Conservation (phyloP, 2,329 filamentous ascomycete species). For the Colletotrichum falcatum region DNA sequence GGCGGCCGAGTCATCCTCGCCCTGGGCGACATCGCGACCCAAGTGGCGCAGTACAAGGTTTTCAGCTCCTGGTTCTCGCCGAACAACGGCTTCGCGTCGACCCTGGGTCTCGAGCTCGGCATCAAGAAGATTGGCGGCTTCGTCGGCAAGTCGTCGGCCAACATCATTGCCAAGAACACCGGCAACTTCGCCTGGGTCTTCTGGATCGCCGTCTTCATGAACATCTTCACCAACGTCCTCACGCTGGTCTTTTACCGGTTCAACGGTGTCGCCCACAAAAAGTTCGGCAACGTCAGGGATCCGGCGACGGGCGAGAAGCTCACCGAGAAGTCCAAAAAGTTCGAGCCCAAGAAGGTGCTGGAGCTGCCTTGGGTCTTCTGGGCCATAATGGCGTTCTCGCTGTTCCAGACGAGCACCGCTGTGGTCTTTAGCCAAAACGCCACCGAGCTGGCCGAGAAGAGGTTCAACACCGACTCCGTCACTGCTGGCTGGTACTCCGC, state of each 20-base stretch:
- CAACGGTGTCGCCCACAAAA: conserved; percentile 61
- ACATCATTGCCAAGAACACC: conserved; percentile 67
- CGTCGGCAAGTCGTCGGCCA: conserved; percentile 70
- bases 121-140: conserved; percentile 72
- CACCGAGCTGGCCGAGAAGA: conserved; percentile 70
- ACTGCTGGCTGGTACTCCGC: conserved; percentile 72
- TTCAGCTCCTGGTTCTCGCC: conserved; percentile 75
- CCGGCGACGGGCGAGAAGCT: conserved; percentile 69
- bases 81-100: conserved; percentile 71
- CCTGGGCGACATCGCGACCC: conserved; percentile 72
- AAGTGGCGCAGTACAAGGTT: conserved; percentile 74
- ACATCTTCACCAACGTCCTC: conserved; percentile 69
- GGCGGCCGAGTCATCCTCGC: conserved; percentile 66
- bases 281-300: conserved; percentile 61
- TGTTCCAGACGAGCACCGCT: conserved; percentile 70
- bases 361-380: conserved; percentile 71
- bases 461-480: conserved; percentile 66
- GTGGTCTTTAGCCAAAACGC: conserved; percentile 67
- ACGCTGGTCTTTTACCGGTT: conserved; percentile 68
- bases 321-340: conserved; percentile 70
- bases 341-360: conserved; percentile 67
- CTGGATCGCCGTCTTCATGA: conserved; percentile 73
- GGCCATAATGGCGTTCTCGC: conserved; percentile 64
- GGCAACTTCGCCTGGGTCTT: conserved; percentile 73
- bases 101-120: conserved; percentile 69